Conservation (phyloP, 345 rosid genomes). For the Gossypium sturtianum region DNA sequence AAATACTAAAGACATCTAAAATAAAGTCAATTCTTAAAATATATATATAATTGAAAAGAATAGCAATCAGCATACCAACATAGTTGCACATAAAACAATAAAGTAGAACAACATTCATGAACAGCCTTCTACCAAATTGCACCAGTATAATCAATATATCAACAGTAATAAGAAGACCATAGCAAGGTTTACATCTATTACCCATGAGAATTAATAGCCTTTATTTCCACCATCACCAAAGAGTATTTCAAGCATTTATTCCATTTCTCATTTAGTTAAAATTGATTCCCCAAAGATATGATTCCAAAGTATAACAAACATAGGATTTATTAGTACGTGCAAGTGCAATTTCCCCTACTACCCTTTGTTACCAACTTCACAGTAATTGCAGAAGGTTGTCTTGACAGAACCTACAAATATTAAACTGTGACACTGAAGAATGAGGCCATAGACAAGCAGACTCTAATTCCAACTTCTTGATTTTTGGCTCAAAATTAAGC, state of each 20-base stretch:
- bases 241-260: constrained; percentile 5
- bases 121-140: neutral
- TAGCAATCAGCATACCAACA: neutral
- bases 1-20: neutral
- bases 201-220: neutral
- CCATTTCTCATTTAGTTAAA: neutral
- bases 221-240: neutral
- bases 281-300: neutral
- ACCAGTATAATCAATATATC: neutral
- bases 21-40: neutral
- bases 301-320: neutral
- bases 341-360: neutral
- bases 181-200: neutral
- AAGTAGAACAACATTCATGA: neutral
- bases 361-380: neutral
- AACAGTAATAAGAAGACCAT: neutral
- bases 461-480: neutral
- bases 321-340: neutral
- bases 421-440: neutral
- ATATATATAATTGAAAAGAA: neutral
- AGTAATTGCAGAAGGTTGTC: neutral
- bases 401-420: neutral
- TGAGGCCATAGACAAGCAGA: neutral
- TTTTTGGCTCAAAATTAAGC: neutral
- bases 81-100: neutral